Base-by-base conservation (phyloP, 1,139 yeast genomes). In the Pichia sp. region DNA sequence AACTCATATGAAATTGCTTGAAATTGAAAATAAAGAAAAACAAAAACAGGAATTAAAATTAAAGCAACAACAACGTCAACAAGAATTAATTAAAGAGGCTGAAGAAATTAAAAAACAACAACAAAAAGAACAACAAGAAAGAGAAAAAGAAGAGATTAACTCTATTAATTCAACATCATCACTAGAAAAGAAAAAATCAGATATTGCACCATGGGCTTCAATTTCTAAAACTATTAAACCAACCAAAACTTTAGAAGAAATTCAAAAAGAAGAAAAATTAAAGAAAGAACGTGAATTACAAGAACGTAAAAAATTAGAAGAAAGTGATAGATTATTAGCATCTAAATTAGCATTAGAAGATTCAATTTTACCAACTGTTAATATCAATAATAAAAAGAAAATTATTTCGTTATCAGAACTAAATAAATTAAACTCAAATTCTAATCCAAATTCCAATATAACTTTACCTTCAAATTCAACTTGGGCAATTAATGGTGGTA, bases 241-340 rank as follows among this genome's bases (percentile, higher is more conserved):
- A 35, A 61, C 71, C 12, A 65, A 80, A 48, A 71, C 87, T 1
- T 67, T 86, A 53, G 76, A 78, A 48, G 87, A 86, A 59, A 82
- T 86, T 51, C 92, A 83, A 61, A 75, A 71, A 51, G 63, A 80
- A 49, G 94, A 84, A 58, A 82, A 81, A 37, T 78, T 74, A 47
- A 78, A 70, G 52, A 58, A 55, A 42, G 35, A 47, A 34, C 55
- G 58, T 40, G 56, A 61, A 30, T 51, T 54, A 41, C 68, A 66
- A 40, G 33, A 45, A 30, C 50, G 52, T 39, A 45, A 44, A 35
- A 51, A 43, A 31, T 40, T 48, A 34, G 58, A 56, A 42, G 59
- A 55, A 39, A 40, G 48, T 23, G 57, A 52, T 43, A 53, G 56
- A 47, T 54, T 63, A 51, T 46, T 61, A 42, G 54, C 65, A 41